Evolutionary conservation across 805 yeast genomes (phyloP).

Genomic region (Monosporozyma aquatica): DNA sequence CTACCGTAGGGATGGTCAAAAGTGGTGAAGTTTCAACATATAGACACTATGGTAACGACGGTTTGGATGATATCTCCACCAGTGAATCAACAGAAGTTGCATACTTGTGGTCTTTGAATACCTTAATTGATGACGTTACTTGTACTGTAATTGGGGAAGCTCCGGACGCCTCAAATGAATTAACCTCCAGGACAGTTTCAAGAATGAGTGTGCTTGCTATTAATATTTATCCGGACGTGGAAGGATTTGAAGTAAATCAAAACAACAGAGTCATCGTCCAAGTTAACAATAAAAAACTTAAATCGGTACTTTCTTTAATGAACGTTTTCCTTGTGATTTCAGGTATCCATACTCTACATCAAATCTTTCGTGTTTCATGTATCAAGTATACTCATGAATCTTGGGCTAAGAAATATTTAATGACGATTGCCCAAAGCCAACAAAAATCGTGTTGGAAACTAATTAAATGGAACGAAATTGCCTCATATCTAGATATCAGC

Average conservation of each 20-base stretch:
- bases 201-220: conserved; percentile 24
- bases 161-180: conserved; percentile 19
- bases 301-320: conserved; percentile 33
- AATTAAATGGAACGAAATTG: conserved; percentile 17
- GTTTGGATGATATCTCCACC: conserved; percentile 19
- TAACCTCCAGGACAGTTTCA: conserved; percentile 28
- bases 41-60: conserved; percentile 10
- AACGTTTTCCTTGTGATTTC: conserved; percentile 40
- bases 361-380: conserved; percentile 30
- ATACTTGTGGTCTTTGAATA: conserved; percentile 22
- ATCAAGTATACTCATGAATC: conserved; percentile 17
- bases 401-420: conserved; percentile 22
- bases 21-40: conserved; percentile 11
- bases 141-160: conserved; percentile 29
- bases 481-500: conserved; percentile 18
- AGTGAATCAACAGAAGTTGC: conserved; percentile 30
- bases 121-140: conserved; percentile 17
- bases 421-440: conserved; percentile 14
- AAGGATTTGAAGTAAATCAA: conserved; percentile 13
- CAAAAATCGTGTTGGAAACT: conserved; percentile 9
- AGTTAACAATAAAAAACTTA: conserved; percentile 22
- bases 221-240: conserved; percentile 21
- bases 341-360: conserved; percentile 36
- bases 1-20: conserved; percentile 15
- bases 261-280: conserved; percentile 20